Evolutionary conservation across 257 asterid genomes (phyloP).

Genomic region (Perilla frutescens): DNA sequence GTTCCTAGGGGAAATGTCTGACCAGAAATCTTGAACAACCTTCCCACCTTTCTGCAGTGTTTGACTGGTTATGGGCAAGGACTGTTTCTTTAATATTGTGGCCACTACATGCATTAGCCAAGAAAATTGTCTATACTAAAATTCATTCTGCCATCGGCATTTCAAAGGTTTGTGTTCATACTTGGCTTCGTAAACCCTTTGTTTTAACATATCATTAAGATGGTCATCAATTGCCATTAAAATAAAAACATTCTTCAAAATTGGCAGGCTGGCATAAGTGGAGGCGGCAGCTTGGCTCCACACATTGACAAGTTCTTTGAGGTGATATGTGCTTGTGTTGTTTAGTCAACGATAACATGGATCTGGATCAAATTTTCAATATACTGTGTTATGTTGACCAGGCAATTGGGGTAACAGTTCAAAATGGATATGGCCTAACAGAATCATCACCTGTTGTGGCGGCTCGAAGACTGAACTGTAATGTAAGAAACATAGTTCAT

Average conservation of each 20-base stretch:
- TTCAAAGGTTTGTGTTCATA: conserved; percentile 64
- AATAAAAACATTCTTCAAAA: conserved; percentile 20
- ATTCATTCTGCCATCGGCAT: conserved; percentile 76
- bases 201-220: background rate
- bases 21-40: conserved; percentile 69
- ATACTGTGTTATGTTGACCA: conserved; percentile 37
- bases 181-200: conserved; percentile 11
- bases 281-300: conserved; percentile 93
- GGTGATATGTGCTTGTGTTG: conserved; percentile 46
- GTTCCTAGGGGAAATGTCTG: conserved; percentile 79
- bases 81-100: conserved; percentile 57
- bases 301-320: conserved; percentile 87
- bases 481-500: conserved; percentile 53
- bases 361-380: background rate
- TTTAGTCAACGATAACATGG: conserved; percentile 23
- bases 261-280: conserved; percentile 81
- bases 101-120: conserved; percentile 85
- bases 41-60: conserved; percentile 53
- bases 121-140: conserved; percentile 75
- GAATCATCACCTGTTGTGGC: conserved; percentile 96
- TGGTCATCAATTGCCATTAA: background rate
- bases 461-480: conserved; percentile 66
- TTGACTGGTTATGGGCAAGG: conserved; percentile 81
- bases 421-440: conserved; percentile 95
- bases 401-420: conserved; percentile 86